Conservation (phyloP, 345 rosid species). For the Dimocarpus longan region DNA sequence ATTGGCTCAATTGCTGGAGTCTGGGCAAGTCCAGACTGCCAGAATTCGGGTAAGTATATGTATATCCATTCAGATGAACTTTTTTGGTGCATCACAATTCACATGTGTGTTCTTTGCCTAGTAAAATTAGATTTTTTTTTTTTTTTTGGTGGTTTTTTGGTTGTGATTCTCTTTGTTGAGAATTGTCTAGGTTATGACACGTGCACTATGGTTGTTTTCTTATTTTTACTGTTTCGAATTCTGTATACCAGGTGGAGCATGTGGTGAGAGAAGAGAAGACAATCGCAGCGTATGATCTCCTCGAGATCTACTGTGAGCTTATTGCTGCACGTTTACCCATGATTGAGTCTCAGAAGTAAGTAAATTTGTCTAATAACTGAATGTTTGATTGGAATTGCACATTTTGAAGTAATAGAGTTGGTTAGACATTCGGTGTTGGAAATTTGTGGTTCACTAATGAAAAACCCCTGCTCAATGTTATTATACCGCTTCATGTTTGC, state of each 20-base stretch:
- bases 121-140: background rate
- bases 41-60: conserved; percentile 59
- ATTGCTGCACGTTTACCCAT: conserved; percentile 74
- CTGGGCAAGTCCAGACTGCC: conserved; percentile 85
- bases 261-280: conserved; percentile 90
- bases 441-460: background rate
- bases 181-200: background rate
- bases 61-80: background rate
- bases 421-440: conserved; percentile 3
- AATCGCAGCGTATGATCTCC: conserved; percentile 76
- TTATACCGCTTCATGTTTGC: background rate
- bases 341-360: conserved; percentile 87
- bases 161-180: background rate
- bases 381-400: background rate
- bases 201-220: background rate
- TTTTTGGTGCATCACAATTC: background rate
- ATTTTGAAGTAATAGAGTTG: background rate
- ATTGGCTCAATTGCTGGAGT: conserved; percentile 71
- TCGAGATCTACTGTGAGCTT: conserved; percentile 80
- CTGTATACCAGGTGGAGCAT: conserved; percentile 78
- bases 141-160: background rate
- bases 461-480: background rate
- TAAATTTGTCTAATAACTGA: background rate
- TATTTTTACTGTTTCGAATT: background rate
- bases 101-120: background rate